Evolutionary conservation across 148 eudicot species (phyloP), one percentile per base, ranked within the genome.

Genomic region (Amaranthus cruentus): DNA sequence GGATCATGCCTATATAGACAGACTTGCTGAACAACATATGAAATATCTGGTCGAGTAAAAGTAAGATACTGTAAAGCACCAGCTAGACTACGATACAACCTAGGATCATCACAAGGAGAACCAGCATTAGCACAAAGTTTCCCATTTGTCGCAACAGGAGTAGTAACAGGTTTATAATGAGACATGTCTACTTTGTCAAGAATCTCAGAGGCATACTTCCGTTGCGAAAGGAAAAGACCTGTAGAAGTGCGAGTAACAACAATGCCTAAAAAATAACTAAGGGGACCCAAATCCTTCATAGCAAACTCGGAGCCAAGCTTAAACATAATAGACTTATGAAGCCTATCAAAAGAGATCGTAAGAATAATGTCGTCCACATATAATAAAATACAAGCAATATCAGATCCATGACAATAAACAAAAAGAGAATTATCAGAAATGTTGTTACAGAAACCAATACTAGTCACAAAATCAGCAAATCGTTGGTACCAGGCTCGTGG

Each of bases 11-110:
- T 73, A 21, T 3, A 62, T 9, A 60, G 42, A 49, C 69, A 60
- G 3, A 61, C 13, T 5, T 60, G 68, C 18, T 49, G 68, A 2
- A 73, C 76, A 0, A 8, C 68, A 9, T 62, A 62, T 14, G 68
- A 7, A 2, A 73, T 73, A 49, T 61, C 68, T 8, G 57, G 54
- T 4, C 76, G 56, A 0, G 76, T 73, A 11, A 73, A 73, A 0
- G 76, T 73, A 5, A 61, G 14, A 48, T 73, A 73, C 6, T 73
- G 76, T 13, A 61, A 48, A 13, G 75, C 66, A 12, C 75, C 66
- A 6, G 50, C 75, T 1, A 62, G 38, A 47, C 57, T 47, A 0
- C 51, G 67, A 28, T 62, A 73, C 1, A 69, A n/a, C 10, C 47
- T 3, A 9, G 72, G 47, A 42, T 54, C 70, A 0, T 7, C 55